Evolutionary conservation across 2,329 filamentous ascomycete species (phyloP).

Genomic region (Aureobasidium sp.): DNA sequence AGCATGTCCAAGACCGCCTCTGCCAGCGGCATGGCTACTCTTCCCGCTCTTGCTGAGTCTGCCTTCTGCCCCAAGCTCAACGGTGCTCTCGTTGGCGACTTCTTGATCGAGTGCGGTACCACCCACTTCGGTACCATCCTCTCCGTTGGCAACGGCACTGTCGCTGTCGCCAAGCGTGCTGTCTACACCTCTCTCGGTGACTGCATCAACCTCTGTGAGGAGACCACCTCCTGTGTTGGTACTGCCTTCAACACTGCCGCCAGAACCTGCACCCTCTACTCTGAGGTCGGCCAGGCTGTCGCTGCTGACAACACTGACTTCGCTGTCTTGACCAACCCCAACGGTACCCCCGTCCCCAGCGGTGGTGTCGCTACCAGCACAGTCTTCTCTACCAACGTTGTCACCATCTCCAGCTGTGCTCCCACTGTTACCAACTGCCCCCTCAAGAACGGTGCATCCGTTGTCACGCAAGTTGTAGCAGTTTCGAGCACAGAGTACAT

Average conservation of each 20-base stretch:
- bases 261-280: constrained; percentile 15
- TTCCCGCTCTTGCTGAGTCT: constrained; percentile 3
- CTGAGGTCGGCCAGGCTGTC: background rate
- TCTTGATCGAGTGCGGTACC: background rate
- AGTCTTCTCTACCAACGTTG: constrained; percentile 11
- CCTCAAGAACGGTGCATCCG: background rate
- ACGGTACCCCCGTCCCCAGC: background rate
- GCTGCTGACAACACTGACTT: constrained; percentile 5
- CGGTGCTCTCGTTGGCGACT: constrained; percentile 6
- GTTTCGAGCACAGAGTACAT: background rate
- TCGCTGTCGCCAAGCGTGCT: constrained; percentile 12
- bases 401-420: constrained; percentile 12
- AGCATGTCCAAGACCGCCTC: background rate
- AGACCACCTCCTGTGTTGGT: constrained; percentile 5
- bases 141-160: background rate
- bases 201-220: constrained; percentile 11
- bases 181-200: constrained; percentile 10
- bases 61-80: constrained; percentile 11
- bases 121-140: constrained; percentile 9
- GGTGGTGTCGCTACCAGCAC: background rate
- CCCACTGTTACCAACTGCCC: constrained; percentile 17
- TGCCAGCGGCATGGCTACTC: background rate
- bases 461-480: background rate
- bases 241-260: constrained; percentile 11
- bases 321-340: background rate